Percentiles rank a stretch among this genome's conserved stretches.
Evolutionary conservation across 306 rosid species (phyloP).

Genomic region (Alnus rubra): DNA sequence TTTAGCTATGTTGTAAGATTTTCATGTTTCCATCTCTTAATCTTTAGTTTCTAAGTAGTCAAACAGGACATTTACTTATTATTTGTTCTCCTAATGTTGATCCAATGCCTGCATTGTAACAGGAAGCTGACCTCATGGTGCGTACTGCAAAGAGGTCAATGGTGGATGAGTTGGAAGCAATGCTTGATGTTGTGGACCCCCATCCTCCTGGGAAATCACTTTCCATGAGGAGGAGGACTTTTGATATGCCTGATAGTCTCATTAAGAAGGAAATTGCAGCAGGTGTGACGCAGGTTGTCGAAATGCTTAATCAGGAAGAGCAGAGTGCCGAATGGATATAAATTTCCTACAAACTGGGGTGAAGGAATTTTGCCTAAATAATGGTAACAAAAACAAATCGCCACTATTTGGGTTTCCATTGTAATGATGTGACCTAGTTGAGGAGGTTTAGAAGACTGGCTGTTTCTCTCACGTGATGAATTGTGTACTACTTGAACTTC

Average conservation of each 20-base stretch:
- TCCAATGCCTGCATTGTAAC: background rate
- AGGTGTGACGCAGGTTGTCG: constrained; percentile 81
- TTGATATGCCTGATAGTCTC: constrained; percentile 78
- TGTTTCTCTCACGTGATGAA: constrained; percentile 26
- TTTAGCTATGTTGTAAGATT: background rate
- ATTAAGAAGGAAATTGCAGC: constrained; percentile 82
- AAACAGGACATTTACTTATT: background rate
- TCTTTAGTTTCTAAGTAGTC: background rate
- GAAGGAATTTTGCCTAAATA: constrained; percentile 17
- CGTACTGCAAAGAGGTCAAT: constrained; percentile 78
- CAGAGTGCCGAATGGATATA: background rate
- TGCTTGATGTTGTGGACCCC: constrained; percentile 87
- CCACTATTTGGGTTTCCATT: constrained; percentile 22
- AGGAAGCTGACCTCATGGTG: constrained; percentile 79
- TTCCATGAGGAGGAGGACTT: constrained; percentile 76
- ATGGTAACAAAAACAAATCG: constrained; percentile 3
- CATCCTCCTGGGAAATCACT: constrained; percentile 69
- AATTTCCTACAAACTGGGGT: background rate
- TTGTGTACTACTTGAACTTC: constrained; percentile 28
- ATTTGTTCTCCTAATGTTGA: background rate
- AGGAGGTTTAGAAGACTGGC: constrained; percentile 22
- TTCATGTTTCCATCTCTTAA: background rate
- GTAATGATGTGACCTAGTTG: constrained; percentile 35
- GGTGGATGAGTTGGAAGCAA: constrained; percentile 89
- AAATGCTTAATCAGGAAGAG: constrained; percentile 68